A percentile compares a stretch with the other conserved stretches of the same genome.
These are phyloP conservation scores for Pseudevernia furfuracea DNA, from an alignment of 495 filamentous ascomycete species.

Conservation along the genomic window DNA sequence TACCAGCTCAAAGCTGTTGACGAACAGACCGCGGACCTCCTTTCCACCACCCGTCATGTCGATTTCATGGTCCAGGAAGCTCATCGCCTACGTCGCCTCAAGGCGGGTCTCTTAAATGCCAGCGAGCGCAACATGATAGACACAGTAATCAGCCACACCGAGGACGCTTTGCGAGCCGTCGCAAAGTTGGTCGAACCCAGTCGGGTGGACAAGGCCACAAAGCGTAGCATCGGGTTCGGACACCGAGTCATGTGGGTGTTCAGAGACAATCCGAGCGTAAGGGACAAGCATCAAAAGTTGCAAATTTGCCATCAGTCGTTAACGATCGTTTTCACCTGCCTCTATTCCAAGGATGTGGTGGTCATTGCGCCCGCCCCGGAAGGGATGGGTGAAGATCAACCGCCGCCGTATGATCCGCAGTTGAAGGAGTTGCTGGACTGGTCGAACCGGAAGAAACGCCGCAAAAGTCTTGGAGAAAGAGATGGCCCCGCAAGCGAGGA, in stretches of 20 bases:
- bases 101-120: conserved; percentile 19
- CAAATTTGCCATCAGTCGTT: conserved; percentile 28
- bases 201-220: conserved; percentile 9
- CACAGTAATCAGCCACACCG: conserved; percentile 25
- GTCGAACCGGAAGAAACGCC: conserved; percentile 5
- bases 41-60: conserved; percentile 26
- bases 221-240: conserved; percentile 16
- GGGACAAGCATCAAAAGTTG: conserved; percentile 25
- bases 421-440: conserved; percentile 17
- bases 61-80: conserved; percentile 26
- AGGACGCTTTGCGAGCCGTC: conserved; percentile 23
- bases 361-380: background rate
- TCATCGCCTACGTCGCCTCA: conserved; percentile 23
- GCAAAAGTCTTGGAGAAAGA: background rate
- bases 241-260: conserved; percentile 28
- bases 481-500: background rate
- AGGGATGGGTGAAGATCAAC: conserved; percentile 1
- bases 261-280: conserved; percentile 25
- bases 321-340: conserved; percentile 23
- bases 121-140: conserved; percentile 28
- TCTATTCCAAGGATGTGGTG: conserved; percentile 22
- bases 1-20: conserved; percentile 26
- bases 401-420: conserved; percentile 18
- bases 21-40: conserved; percentile 29
- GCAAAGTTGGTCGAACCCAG: conserved; percentile 26